These are phyloP conservation scores for Cydonia oblonga DNA, from an alignment of 331 rosid species.

Conservation along the genomic window DNA sequence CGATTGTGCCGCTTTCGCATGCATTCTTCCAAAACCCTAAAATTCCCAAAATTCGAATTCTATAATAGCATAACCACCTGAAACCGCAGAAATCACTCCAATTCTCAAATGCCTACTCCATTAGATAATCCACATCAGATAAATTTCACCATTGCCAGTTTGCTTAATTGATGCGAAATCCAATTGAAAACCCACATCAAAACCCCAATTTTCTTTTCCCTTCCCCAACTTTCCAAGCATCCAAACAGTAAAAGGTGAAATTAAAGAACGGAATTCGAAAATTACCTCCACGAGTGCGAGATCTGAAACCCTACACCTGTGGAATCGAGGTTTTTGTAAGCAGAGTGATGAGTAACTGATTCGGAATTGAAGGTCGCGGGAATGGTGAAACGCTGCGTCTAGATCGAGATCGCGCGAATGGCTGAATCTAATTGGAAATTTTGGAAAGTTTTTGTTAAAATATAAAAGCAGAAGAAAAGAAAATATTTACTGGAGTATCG, in stretches of 20 bases:
- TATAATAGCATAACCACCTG: conserved; percentile 28
- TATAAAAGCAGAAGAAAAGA: too few species aligned
- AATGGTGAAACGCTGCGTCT: conserved; percentile 42
- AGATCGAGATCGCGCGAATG: conserved; percentile 14
- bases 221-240: neutral
- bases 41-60: conserved; percentile 8
- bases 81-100: conserved; percentile 6
- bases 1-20: conserved; percentile 53
- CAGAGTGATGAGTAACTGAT: neutral
- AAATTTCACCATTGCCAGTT: neutral
- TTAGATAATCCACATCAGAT: neutral
- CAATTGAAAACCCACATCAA: neutral
- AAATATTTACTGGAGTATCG: neutral
- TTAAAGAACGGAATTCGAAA: neutral
- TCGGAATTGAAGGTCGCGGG: neutral
- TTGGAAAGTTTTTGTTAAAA: neutral
- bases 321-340: neutral
- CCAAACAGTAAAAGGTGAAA: neutral
- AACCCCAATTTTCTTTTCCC: neutral
- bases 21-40: conserved; percentile 30
- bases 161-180: neutral
- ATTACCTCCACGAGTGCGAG: conserved; percentile 31
- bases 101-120: neutral
- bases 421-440: neutral
- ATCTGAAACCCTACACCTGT: conserved; percentile 34